Evolutionary conservation across 2,329 filamentous ascomycete species (phyloP).

Genomic region (Cordyceps javanica): DNA sequence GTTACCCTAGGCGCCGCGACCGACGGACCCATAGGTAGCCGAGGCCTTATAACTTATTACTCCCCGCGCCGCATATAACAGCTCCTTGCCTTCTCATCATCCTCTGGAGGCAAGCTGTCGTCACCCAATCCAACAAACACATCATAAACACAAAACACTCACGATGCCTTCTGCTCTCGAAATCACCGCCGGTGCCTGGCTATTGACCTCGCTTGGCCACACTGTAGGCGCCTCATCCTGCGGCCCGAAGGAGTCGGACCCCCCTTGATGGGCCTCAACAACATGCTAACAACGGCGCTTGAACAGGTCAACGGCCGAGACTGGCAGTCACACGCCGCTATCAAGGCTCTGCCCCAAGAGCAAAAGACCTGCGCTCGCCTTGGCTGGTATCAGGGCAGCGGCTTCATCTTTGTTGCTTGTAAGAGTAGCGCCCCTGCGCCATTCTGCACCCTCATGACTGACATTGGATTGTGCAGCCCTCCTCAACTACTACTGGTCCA

Average conservation of each 20-base stretch:
- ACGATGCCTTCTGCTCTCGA: constrained; percentile 10
- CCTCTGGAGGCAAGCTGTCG: not conserved
- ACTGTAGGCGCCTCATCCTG: not conserved
- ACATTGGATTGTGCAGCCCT: not conserved
- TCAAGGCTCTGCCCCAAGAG: constrained; percentile 5
- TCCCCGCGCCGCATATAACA: not conserved
- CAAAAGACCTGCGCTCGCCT: constrained; percentile 1
- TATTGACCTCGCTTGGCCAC: constrained; percentile 7
- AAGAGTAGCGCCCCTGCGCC: not conserved
- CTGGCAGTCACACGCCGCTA: constrained; percentile 2
- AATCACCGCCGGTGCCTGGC: constrained; percentile 3
- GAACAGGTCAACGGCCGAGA: constrained; percentile 2
- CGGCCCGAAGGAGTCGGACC: not conserved
- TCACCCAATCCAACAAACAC: not conserved
- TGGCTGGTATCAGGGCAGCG: constrained; percentile 9
- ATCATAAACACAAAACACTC: not conserved
- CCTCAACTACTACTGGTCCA: constrained; percentile 12
- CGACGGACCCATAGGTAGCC: constrained; percentile 10
- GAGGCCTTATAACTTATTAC: too few species aligned
- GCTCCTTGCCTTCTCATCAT: not conserved
- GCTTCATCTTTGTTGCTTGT: constrained; percentile 2
- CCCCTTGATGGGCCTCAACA: not conserved
- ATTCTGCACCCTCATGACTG: not conserved
- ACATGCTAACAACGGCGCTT: not conserved
- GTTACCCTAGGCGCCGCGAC: not conserved